Evolutionary conservation across 2,329 filamentous ascomycete species (phyloP).

Genomic region (Ustulina deusta): DNA sequence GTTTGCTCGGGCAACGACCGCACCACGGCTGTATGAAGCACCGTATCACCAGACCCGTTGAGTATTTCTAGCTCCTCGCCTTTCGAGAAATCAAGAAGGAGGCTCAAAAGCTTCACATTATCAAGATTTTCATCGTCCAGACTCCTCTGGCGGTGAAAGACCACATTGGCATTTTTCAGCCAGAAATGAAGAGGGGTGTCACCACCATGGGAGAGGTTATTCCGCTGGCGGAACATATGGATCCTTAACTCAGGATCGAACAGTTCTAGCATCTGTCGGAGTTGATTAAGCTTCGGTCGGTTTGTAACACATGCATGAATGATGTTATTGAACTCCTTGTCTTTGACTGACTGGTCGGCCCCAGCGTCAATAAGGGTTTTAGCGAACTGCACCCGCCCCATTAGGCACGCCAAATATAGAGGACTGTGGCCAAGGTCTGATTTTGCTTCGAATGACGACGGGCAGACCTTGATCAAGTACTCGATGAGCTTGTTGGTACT

Average conservation of each 20-base stretch:
- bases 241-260: slow-evolving; percentile 68
- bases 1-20: slow-evolving; percentile 53
- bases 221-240: slow-evolving; percentile 70
- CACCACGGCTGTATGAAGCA: slow-evolving; percentile 68
- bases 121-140: slow-evolving; percentile 44
- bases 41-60: slow-evolving; percentile 74
- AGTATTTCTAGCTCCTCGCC: slow-evolving; percentile 68
- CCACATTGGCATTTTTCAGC: slow-evolving; percentile 54
- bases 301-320: slow-evolving; percentile 67
- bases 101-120: slow-evolving; percentile 58
- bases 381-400: slow-evolving; percentile 65
- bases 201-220: slow-evolving; percentile 62
- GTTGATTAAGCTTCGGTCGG: slow-evolving; percentile 51
- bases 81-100: slow-evolving; percentile 68
- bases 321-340: slow-evolving; percentile 73
- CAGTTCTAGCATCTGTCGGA: slow-evolving; percentile 65
- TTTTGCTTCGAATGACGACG: slow-evolving; percentile 72
- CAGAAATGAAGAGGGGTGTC: slow-evolving; percentile 74
- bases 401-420: slow-evolving; percentile 72
- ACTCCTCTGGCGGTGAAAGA: not conserved
- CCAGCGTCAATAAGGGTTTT: slow-evolving; percentile 74
- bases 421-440: slow-evolving; percentile 72
- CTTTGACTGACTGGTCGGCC: slow-evolving; percentile 75
- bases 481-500: slow-evolving; percentile 68
- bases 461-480: slow-evolving; percentile 73